These are phyloP conservation scores for Fraxinus dipetala DNA, from an alignment of 305 asterid species.

Conservation along the genomic window DNA sequence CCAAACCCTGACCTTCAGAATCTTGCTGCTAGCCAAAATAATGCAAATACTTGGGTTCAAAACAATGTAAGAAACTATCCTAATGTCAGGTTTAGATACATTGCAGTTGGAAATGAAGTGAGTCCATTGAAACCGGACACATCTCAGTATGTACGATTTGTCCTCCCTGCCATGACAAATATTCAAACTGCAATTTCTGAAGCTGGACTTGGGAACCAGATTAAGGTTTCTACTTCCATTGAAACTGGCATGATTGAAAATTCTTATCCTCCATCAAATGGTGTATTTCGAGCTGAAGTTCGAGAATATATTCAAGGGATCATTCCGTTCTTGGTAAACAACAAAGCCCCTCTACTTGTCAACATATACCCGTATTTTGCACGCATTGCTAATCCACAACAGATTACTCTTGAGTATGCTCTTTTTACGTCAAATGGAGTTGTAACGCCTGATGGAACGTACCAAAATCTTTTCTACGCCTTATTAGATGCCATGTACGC, in stretches of 20 bases:
- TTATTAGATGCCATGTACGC: constrained; percentile 15
- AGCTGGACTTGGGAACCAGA: constrained; percentile 35
- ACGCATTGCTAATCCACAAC: background rate
- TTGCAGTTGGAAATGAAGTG: constrained; percentile 68
- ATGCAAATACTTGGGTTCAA: constrained; percentile 55
- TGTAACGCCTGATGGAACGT: background rate
- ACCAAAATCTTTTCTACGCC: constrained; percentile 19
- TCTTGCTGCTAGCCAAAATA: constrained; percentile 40
- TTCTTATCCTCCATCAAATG: constrained; percentile 43
- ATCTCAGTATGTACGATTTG: constrained; percentile 10
- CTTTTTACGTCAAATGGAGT: constrained; percentile 25
- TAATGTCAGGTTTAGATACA: constrained; percentile 43
- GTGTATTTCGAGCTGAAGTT: constrained; percentile 35
- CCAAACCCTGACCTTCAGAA: constrained; percentile 45
- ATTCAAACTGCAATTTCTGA: constrained; percentile 34
- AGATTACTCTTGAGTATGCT: constrained; percentile 18
- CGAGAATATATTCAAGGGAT: constrained; percentile 25
- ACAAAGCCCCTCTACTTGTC: constrained; percentile 27
- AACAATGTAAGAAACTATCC: constrained; percentile 38
- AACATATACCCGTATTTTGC: constrained; percentile 42
- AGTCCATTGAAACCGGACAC: constrained; percentile 30
- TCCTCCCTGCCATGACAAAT: constrained; percentile 44
- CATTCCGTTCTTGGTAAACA: constrained; percentile 21
- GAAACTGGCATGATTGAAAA: constrained; percentile 35
- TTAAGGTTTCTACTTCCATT: constrained; percentile 40